Conservation (phyloP, 176 grass and related monocot species). For the Aegilops speltoides region DNA sequence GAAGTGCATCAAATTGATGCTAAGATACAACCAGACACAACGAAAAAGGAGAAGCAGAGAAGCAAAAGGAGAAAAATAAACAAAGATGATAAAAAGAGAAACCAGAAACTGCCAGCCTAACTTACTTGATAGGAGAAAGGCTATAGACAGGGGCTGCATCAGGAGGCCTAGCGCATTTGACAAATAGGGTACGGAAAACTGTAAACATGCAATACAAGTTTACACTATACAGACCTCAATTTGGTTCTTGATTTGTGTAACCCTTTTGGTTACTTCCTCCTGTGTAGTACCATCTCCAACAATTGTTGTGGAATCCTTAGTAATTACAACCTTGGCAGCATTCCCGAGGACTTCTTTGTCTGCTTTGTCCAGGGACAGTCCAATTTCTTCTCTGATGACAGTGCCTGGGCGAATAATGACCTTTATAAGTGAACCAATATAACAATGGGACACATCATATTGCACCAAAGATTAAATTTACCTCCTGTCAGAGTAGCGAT, state of each 20-base stretch:
- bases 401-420: neutral
- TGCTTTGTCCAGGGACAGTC: constrained; percentile 63
- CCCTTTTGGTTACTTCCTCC: constrained; percentile 56
- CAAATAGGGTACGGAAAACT: too few relatives aligned
- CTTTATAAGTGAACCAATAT: neutral
- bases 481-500: constrained; percentile 74
- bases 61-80: neutral
- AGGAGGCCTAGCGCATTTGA: too few relatives aligned
- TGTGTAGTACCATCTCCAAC: constrained; percentile 65
- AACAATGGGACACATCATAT: neutral
- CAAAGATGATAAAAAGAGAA: too few relatives aligned
- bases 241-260: constrained; percentile 53
- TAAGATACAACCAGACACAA: too few relatives aligned
- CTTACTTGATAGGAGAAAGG: too few relatives aligned
- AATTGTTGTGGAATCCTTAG: constrained; percentile 66
- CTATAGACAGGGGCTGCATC: too few relatives aligned
- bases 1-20: too few relatives aligned
- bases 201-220: neutral
- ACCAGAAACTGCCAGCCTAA: too few relatives aligned
- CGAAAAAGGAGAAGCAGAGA: too few relatives aligned
- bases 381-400: constrained; percentile 67
- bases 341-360: constrained; percentile 48
- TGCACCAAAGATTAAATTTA: constrained; percentile 7
- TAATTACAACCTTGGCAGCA: constrained; percentile 54
- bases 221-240: constrained; percentile 43